Conservation (phyloP, 1,139 yeast genomes). For the Kurtzmaniella quercitrusa region DNA sequence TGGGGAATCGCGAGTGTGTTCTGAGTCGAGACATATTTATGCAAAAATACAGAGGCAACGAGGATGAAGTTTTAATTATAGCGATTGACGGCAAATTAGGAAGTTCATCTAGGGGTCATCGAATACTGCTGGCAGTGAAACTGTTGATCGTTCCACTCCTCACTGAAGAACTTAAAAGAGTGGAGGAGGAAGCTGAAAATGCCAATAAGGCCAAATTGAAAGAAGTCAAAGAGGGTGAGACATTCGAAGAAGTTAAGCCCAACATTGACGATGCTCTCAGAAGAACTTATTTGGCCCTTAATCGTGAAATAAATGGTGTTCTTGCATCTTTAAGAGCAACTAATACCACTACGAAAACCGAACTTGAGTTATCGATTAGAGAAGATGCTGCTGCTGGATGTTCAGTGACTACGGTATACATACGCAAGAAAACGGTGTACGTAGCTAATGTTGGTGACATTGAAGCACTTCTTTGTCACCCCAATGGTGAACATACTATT, state of each 20-base stretch:
- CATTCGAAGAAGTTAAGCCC: slow-evolving; percentile 51
- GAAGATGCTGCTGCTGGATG: slow-evolving; percentile 85
- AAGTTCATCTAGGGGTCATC: slow-evolving; percentile 54
- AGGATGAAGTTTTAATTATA: slow-evolving; percentile 66
- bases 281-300: slow-evolving; percentile 72
- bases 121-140: slow-evolving; percentile 70
- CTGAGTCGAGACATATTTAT: slow-evolving; percentile 81
- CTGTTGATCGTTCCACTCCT: slow-evolving; percentile 62
- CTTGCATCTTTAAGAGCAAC: not conserved
- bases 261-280: slow-evolving; percentile 59
- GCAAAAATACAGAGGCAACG: slow-evolving; percentile 84
- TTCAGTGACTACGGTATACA: slow-evolving; percentile 75
- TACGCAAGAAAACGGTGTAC: slow-evolving; percentile 65
- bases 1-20: slow-evolving; percentile 66
- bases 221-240: slow-evolving; percentile 57
- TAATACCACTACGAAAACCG: slow-evolving; percentile 32
- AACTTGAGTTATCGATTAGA: slow-evolving; percentile 33
- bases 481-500: slow-evolving; percentile 73
- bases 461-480: slow-evolving; percentile 72
- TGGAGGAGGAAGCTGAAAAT: not conserved
- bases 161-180: slow-evolving; percentile 51
- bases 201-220: slow-evolving; percentile 25
- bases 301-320: slow-evolving; percentile 62
- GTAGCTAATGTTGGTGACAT: slow-evolving; percentile 92
- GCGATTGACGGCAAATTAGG: slow-evolving; percentile 83